These are phyloP conservation scores for Brettanomyces anomalus DNA, from an alignment of 805 yeast genomes.

Conservation along the genomic window DNA sequence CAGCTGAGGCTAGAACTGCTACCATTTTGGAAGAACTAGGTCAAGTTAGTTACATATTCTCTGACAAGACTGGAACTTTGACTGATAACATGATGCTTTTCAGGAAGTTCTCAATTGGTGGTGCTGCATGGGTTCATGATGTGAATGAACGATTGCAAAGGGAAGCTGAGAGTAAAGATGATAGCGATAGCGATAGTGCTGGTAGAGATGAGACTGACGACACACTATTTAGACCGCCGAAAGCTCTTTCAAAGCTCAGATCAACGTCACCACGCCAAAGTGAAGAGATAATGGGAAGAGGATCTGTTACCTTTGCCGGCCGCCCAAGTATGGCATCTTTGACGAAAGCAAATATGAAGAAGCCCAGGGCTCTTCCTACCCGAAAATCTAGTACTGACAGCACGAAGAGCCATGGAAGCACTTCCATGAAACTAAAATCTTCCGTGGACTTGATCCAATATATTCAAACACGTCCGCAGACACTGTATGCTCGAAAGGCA, in stretches of 20 bases:
- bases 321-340: conserved; percentile 52
- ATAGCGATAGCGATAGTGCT: conserved; percentile 6
- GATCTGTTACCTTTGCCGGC: conserved; percentile 29
- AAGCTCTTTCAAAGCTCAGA: neutral
- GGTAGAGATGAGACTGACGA: neutral
- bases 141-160: conserved; percentile 32
- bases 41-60: conserved; percentile 88
- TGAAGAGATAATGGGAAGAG: conserved; percentile 5
- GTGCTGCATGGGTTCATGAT: conserved; percentile 85
- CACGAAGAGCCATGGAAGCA: conserved; percentile 20
- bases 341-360: conserved; percentile 3
- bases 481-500: conserved; percentile 61
- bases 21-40: conserved; percentile 94
- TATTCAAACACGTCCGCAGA: conserved; percentile 63
- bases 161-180: conserved; percentile 14
- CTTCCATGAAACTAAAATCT: conserved; percentile 34
- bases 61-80: conserved; percentile 95
- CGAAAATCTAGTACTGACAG: neutral
- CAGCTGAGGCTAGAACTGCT: conserved; percentile 92
- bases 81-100: conserved; percentile 94
- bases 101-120: conserved; percentile 79
- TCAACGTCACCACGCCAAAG: conserved; percentile 1
- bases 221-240: neutral
- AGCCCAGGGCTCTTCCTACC: neutral
- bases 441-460: conserved; percentile 61